A percentile compares a stretch with the other conserved stretches of the same genome.
Evolutionary conservation across 495 filamentous ascomycete species (phyloP).

Genomic region (Penicillium pulvis): DNA sequence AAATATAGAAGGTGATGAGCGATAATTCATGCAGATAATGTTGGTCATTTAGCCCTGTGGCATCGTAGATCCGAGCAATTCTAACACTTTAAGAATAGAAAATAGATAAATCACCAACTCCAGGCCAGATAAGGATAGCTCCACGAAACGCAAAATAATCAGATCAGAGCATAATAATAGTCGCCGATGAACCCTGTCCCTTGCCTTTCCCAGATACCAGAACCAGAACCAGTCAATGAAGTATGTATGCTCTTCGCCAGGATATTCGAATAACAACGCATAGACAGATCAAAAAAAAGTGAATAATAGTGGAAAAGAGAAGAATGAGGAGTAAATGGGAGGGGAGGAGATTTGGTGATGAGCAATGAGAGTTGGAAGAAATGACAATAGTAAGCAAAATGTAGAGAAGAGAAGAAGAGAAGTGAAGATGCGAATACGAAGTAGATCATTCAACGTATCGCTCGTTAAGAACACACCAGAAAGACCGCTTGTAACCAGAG

Average conservation of each 20-base stretch:
- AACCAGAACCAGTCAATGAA: conserved; percentile 12
- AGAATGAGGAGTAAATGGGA: not conserved
- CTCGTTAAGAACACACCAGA: conserved; percentile 12
- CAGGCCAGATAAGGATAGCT: conserved; percentile 3
- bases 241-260: conserved; percentile 22
- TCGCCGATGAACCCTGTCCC: conserved; percentile 1
- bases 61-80: too few relatives aligned
- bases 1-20: too few relatives aligned
- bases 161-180: not conserved
- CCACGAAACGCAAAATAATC: not conserved
- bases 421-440: not conserved
- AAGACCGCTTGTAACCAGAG: not conserved
- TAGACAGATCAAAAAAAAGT: conserved; percentile 5
- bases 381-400: not conserved
- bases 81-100: too few relatives aligned
- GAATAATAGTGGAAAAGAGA: conserved; percentile 3
- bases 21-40: too few relatives aligned
- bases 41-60: too few relatives aligned
- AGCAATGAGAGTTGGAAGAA: not conserved
- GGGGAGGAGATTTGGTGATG: not conserved
- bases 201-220: conserved; percentile 10
- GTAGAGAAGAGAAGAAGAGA: conserved; percentile 1
- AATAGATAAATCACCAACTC: conserved; percentile 4
- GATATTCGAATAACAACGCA: conserved; percentile 11
- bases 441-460: conserved; percentile 17